Evolutionary conservation across 2,329 filamentous ascomycete genomes (phyloP).

Genomic region (Pseudonectria foliicola): DNA sequence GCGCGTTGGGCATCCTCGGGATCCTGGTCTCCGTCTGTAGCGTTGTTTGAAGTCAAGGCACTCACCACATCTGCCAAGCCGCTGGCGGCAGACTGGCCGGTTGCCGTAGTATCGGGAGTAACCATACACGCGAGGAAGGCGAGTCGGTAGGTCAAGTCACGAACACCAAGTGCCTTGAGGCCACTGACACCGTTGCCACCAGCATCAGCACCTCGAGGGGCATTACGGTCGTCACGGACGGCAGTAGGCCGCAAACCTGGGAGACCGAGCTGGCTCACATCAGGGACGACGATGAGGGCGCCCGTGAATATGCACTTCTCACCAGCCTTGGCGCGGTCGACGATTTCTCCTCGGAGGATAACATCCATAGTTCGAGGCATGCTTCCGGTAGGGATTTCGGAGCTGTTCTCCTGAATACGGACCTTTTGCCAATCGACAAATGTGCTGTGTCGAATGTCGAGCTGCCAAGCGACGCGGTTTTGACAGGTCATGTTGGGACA

Average conservation of each 20-base stretch:
- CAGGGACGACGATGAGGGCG: constrained; percentile 90
- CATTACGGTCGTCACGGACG: constrained; percentile 72
- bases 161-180: constrained; percentile 85
- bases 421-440: constrained; percentile 99
- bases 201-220: constrained; percentile 65
- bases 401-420: constrained; percentile 95
- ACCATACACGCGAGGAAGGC: constrained; percentile 98
- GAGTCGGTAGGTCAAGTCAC: constrained; percentile 89
- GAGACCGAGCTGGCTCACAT: constrained; percentile 89
- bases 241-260: constrained; percentile 80
- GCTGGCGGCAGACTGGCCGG: constrained; percentile 61
- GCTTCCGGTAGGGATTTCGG: constrained; percentile 94
- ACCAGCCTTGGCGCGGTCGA: constrained; percentile 92
- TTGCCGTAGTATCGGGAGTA: constrained; percentile 75
- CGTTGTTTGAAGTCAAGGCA: constrained; percentile 59
- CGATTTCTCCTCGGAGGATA: constrained; percentile 92
- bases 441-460: constrained; percentile 95
- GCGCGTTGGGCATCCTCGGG: constrained; percentile 84
- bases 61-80: constrained; percentile 73
- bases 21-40: constrained; percentile 59
- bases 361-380: constrained; percentile 99
- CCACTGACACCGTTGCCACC: constrained; percentile 81
- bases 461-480: constrained; percentile 86
- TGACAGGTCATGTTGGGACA: constrained; percentile 83
- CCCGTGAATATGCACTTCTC: constrained; percentile 98